Evolutionary conservation across 139 green algal species (phyloP), one percentile per base, ranked within the genome.

Genomic region (Spirogloea muscicola): DNA sequence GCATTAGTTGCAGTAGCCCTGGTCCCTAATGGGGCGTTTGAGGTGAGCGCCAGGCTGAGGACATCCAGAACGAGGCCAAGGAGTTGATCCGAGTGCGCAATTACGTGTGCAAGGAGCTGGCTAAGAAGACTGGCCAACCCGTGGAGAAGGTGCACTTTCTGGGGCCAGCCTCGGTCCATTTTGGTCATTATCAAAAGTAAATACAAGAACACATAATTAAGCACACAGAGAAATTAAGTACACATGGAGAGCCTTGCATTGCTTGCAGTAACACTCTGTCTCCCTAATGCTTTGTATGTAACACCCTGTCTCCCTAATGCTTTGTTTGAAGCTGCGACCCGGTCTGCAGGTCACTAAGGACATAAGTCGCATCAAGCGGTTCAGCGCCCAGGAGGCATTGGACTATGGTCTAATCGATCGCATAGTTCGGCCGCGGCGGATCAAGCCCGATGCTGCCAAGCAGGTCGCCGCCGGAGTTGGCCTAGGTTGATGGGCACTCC

Each of bases 21-120:
- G n/a, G n/a, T n/a, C n/a, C n/a, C n/a, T n/a, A n/a, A n/a, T n/a
- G n/a, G n/a, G n/a, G n/a, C n/a, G n/a, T n/a, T n/a, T n/a, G n/a
- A n/a, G n/a, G n/a, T n/a, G n/a, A n/a, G n/a, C n/a, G n/a, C n/a
- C 58, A 84, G 49, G 94, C 94, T 3, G 86, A 79, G n/a, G 94
- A 99, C 86, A 96, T 99, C 78, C 87, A 96, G 74, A 94, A 96
- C 61, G 94, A 99, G 88, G 88, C 88, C 3, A 78, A 83, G n/a
- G 95, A 99, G 88, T 85, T 99, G 58, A 83, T 96, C 48, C 86
- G 91, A 42, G 87, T 96, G 65, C 87, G 92, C 41, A 87, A 94
- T 79, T 97, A 98, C 84, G 86, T 98, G 21, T 65, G 64, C 25
- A 49, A 74, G 21, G 71, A 93, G 18, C 70, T 95, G 27, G 81